These are phyloP conservation scores for Cystobasidium sp. DNA, from an alignment of 1,284 basidiomycete species.

Conservation along the genomic window DNA sequence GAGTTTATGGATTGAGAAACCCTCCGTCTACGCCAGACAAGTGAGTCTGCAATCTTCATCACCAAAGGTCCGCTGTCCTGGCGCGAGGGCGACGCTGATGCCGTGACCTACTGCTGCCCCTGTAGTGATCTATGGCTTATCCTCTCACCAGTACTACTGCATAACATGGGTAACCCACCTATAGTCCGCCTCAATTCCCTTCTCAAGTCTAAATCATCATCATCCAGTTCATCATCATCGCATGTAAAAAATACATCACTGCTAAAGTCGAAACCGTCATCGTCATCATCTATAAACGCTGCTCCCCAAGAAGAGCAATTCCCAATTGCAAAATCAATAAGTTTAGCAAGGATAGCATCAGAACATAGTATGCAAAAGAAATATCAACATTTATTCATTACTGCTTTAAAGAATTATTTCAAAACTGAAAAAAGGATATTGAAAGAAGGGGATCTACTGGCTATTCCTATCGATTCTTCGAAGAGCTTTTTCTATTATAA, in stretches of 20 bases:
- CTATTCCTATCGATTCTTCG: conserved; percentile 70
- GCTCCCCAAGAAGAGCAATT: conserved; percentile 63
- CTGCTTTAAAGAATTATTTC: conserved; percentile 73
- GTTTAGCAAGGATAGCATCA: conserved; percentile 81
- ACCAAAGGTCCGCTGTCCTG: no score
- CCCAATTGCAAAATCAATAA: conserved; percentile 73
- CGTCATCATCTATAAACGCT: conserved; percentile 42
- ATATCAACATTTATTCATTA: conserved; percentile 73
- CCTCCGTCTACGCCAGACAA: conserved; percentile 4
- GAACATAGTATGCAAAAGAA: conserved; percentile 73
- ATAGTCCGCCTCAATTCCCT: conserved; percentile 53
- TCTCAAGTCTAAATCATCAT: conserved; percentile 37
- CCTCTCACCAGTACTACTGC: conserved; percentile 63
- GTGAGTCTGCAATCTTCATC: conserved; percentile 25
- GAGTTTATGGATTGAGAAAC: conserved; percentile 14
- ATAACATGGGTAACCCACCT: conserved; percentile 60
- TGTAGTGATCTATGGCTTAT: conserved; percentile 22
- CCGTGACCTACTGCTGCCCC: background rate
- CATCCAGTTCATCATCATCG: conserved; percentile 53
- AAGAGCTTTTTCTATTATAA: conserved; percentile 56
- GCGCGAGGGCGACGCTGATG: background rate
- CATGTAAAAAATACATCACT: no score
- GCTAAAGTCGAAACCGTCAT: no score
- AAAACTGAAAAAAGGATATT: conserved; percentile 66
- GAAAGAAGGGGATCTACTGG: conserved; percentile 79